phyloP scores from a whole-genome alignment of 75 land plant genomes.

The Adiantum capillusveneris region DNA sequence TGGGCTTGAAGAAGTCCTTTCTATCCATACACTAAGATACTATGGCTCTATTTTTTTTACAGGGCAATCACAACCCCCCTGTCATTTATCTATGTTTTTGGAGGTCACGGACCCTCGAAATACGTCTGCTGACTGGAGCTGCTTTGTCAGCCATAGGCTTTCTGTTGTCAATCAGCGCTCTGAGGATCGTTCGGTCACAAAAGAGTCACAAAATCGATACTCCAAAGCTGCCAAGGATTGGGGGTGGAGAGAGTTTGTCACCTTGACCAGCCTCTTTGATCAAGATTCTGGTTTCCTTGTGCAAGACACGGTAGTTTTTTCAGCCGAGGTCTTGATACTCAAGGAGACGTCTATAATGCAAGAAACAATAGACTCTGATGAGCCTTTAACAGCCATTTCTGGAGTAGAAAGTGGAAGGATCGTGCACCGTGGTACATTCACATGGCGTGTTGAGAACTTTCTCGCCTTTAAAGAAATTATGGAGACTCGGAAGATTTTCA shows the following conservation, averaged over 20 bases:
- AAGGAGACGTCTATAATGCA: slow-evolving; percentile 42
- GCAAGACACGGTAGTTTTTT: slow-evolving; percentile 38
- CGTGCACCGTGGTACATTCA: slow-evolving; percentile 33
- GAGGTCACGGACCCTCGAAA: slow-evolving; percentile 43
- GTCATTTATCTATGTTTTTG: slow-evolving; percentile 48
- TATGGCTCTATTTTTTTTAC: slow-evolving; percentile 1
- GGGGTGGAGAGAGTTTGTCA: slow-evolving; percentile 51
- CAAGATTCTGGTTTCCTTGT: slow-evolving; percentile 48
- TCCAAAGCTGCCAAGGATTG: slow-evolving; percentile 54
- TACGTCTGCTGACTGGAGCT: slow-evolving; percentile 41
- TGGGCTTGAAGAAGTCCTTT: not conserved
- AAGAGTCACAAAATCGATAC: slow-evolving; percentile 47
- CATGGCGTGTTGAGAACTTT: slow-evolving; percentile 46
- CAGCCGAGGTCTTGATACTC: slow-evolving; percentile 42
- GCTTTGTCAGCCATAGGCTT: slow-evolving; percentile 45
- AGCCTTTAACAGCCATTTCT: slow-evolving; percentile 4
- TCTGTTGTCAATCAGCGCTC: slow-evolving; percentile 44
- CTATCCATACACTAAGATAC: not conserved
- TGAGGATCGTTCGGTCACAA: slow-evolving; percentile 44
- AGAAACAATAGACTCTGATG: slow-evolving; percentile 14
- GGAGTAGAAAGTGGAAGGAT: slow-evolving; percentile 22
- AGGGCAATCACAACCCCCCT: slow-evolving; percentile 49
- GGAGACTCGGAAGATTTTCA: slow-evolving; percentile 50
- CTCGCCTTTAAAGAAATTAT: slow-evolving; percentile 46
- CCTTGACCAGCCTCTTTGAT: slow-evolving; percentile 43